These are phyloP conservation scores for Mucor indicus DNA, from an alignment of 371 early-diverging fungal species.

Conservation along the genomic window DNA sequence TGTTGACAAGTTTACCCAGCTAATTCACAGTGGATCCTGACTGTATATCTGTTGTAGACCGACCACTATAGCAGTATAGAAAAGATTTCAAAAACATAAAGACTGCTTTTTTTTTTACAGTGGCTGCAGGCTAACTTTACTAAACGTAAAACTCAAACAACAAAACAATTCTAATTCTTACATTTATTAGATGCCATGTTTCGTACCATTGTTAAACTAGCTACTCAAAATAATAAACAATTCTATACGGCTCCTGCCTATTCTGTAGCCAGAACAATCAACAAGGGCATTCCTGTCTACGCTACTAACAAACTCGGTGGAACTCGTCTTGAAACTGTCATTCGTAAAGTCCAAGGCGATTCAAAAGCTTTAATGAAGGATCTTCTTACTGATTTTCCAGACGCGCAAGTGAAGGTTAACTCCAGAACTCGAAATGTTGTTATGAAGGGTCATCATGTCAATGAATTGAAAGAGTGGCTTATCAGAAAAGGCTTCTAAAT, in stretches of 20 bases:
- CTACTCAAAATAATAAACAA: slow-evolving; percentile 17
- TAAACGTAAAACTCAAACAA: too few relatives aligned
- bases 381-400: slow-evolving; percentile 33
- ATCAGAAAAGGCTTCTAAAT: slow-evolving; percentile 59
- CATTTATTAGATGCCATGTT: too few relatives aligned
- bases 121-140: too few relatives aligned
- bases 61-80: too few relatives aligned
- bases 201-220: slow-evolving; percentile 9
- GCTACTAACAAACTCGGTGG: slow-evolving; percentile 68
- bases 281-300: slow-evolving; percentile 72
- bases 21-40: too few relatives aligned
- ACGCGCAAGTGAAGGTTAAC: slow-evolving; percentile 31
- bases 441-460: slow-evolving; percentile 54
- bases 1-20: too few relatives aligned
- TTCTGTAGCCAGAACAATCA: slow-evolving; percentile 56
- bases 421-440: slow-evolving; percentile 44
- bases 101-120: too few relatives aligned
- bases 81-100: too few relatives aligned
- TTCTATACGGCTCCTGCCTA: slow-evolving; percentile 43
- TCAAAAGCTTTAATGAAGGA: slow-evolving; percentile 49
- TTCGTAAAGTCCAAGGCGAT: slow-evolving; percentile 77
- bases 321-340: slow-evolving; percentile 62
- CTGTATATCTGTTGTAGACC: too few relatives aligned
- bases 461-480: slow-evolving; percentile 59
- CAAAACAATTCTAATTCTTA: too few relatives aligned